Base-by-base conservation (phyloP, 805 yeast genomes). In the Monosporozyma unispora region DNA sequence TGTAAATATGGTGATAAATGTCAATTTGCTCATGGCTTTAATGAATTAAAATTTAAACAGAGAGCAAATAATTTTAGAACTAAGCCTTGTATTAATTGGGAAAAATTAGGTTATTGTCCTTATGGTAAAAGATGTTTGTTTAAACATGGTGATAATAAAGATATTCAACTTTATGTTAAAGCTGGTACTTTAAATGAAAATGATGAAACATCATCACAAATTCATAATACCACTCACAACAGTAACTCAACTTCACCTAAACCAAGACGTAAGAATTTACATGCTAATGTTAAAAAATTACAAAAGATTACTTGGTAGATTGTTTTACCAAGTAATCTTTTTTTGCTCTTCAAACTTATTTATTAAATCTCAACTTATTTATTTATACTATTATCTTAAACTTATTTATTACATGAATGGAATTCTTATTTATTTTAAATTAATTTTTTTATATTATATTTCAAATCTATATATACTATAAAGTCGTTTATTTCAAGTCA, bases 1-100 rank as follows among this genome's bases (percentile, higher is more conserved):
- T 89, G 97, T 65, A 96, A 95, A 14, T 89, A 89, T 64, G 96
- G 95, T 2, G 76, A 78, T 55, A 89, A 89, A 70, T 89, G 97
- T 66, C 96, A 89, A 70, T 89, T 89, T 74, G 96, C 96, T 5
- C 97, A 89, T 62, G 96, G 97, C 18, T 73, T 77, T 38, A 70
- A 76, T 48, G 96, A 89, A 66, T 71, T 89, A 58, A 87, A 87
- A 65, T 57, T 67, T 11, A 81, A 87, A 43, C 82, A 80, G 52
- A 55, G 58, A 18, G 82, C 89, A 10, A 79, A 82, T 48, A 89
- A 88, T 62, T 89, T 91, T 84, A 80, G 95, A 63, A 86, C 96
- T 12, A 89, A 89, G 70, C 85, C 90, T 14, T 89, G 97, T 71
- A 84, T 81, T 54, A 89, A 89, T 65, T 89, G 96, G 96, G 62